Percentiles rank a stretch among this genome's conserved stretches.
phyloP scores from a whole-genome alignment of 257 asterid genomes.

The Solanum etuberosum region DNA sequence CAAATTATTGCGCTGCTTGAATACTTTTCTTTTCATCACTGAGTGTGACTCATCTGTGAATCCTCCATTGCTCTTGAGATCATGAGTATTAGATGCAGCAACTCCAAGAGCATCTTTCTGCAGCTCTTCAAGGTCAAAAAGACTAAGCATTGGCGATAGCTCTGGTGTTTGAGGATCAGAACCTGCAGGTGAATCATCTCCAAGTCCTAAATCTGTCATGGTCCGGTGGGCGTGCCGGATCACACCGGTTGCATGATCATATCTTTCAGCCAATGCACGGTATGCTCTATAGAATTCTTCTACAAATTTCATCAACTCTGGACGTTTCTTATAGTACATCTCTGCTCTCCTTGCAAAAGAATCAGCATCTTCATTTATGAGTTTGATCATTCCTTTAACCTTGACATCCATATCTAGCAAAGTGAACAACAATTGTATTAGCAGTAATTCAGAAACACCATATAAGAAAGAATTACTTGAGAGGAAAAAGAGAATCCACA shows the following conservation, averaged over 20 bases:
- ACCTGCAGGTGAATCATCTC: conserved; percentile 56
- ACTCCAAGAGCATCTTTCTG: conserved; percentile 5
- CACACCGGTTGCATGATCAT: conserved; percentile 95
- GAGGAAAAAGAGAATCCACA: background rate
- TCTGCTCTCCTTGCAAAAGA: conserved; percentile 98
- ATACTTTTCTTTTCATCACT: conserved; percentile 18
- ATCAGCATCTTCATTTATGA: conserved; percentile 94
- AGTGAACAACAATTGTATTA: background rate
- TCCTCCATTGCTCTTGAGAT: conserved; percentile 42
- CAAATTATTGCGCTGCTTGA: conserved; percentile 23
- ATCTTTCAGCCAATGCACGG: conserved; percentile 95
- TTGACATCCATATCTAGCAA: conserved; percentile 77
- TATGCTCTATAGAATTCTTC: conserved; percentile 93
- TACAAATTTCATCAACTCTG: conserved; percentile 91
- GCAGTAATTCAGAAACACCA: background rate
- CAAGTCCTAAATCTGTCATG: conserved; percentile 58
- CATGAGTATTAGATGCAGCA: background rate
- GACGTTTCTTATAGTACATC: conserved; percentile 97
- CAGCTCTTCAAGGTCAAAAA: conserved; percentile 17
- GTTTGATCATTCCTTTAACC: conserved; percentile 91
- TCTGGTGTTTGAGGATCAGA: conserved; percentile 53
- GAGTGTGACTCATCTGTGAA: conserved; percentile 37
- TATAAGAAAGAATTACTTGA: background rate
- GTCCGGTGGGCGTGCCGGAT: conserved; percentile 89
- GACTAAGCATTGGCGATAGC: conserved; percentile 26